These are phyloP conservation scores for Tricholoma bakamatsutake DNA, from an alignment of 768 basidiomycete species.

Conservation along the genomic window DNA sequence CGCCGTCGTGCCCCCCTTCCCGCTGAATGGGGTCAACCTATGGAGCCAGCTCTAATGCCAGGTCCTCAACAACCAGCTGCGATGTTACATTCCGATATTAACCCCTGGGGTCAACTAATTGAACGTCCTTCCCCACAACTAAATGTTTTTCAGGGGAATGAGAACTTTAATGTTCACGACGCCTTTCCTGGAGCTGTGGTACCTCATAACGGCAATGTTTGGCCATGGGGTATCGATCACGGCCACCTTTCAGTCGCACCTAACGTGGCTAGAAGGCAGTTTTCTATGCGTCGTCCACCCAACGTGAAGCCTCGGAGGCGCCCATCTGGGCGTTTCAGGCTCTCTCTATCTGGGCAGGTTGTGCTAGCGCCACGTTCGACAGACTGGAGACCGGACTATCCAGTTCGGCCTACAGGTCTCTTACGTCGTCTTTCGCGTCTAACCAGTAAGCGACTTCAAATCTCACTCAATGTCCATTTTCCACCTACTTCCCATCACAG, in stretches of 20 bases:
- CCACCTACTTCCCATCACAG: background rate
- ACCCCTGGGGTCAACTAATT: background rate
- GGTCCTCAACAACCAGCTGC: background rate
- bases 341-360: background rate
- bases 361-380: conserved; percentile 13
- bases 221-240: background rate
- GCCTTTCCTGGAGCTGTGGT: background rate
- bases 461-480: background rate
- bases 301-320: background rate
- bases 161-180: background rate
- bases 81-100: background rate
- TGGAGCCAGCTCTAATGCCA: background rate
- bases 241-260: background rate
- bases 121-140: background rate
- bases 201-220: background rate
- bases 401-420: background rate
- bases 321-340: background rate
- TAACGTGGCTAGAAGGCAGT: background rate
- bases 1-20: background rate
- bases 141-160: background rate
- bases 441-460: background rate
- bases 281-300: background rate
- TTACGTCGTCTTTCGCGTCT: conserved; percentile 2
- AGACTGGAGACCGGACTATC: conserved; percentile 13
- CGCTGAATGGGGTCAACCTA: background rate